Evolutionary conservation across 2,329 filamentous ascomycete species (phyloP).

Genomic region (Pseudogymnoascus sp.): DNA sequence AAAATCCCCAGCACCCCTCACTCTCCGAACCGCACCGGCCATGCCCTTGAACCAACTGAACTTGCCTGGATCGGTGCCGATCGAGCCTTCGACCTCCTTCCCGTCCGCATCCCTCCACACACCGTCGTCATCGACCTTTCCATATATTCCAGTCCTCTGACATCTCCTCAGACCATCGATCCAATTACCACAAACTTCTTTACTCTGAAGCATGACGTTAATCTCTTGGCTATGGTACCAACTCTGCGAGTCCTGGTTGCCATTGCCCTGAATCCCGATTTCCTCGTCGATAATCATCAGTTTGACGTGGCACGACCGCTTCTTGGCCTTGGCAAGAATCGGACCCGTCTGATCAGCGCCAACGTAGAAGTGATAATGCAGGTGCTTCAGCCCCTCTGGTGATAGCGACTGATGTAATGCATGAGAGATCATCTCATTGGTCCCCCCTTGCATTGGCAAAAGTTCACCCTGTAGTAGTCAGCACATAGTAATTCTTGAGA

Average conservation of each 20-base stretch:
- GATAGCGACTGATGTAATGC: slow-evolving; percentile 50
- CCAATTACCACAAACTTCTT: slow-evolving; percentile 54
- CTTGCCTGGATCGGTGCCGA: slow-evolving; percentile 45
- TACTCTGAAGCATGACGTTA: slow-evolving; percentile 66
- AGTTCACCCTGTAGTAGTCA: slow-evolving; percentile 52
- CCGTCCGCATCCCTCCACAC: slow-evolving; percentile 52
- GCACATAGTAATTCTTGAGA: slow-evolving; percentile 5
- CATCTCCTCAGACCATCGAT: slow-evolving; percentile 53
- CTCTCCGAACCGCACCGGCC: slow-evolving; percentile 49
- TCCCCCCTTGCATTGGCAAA: slow-evolving; percentile 66
- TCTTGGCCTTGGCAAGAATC: slow-evolving; percentile 57
- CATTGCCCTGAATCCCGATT: slow-evolving; percentile 65
- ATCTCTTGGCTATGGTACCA: slow-evolving; percentile 75
- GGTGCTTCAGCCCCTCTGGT: slow-evolving; percentile 36
- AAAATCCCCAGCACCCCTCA: slow-evolving; percentile 49
- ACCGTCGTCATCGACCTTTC: slow-evolving; percentile 48
- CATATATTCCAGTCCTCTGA: slow-evolving; percentile 58
- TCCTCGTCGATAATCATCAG: slow-evolving; percentile 64
- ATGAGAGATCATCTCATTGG: slow-evolving; percentile 63
- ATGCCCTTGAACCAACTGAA: slow-evolving; percentile 53
- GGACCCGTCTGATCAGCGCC: slow-evolving; percentile 64
- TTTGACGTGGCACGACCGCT: slow-evolving; percentile 68
- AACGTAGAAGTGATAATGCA: slow-evolving; percentile 64
- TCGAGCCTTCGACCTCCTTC: slow-evolving; percentile 39
- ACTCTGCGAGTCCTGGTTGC: slow-evolving; percentile 73